phyloP scores from a whole-genome alignment of 1,284 basidiomycete genomes.

The Leccinum subspadiceum region DNA sequence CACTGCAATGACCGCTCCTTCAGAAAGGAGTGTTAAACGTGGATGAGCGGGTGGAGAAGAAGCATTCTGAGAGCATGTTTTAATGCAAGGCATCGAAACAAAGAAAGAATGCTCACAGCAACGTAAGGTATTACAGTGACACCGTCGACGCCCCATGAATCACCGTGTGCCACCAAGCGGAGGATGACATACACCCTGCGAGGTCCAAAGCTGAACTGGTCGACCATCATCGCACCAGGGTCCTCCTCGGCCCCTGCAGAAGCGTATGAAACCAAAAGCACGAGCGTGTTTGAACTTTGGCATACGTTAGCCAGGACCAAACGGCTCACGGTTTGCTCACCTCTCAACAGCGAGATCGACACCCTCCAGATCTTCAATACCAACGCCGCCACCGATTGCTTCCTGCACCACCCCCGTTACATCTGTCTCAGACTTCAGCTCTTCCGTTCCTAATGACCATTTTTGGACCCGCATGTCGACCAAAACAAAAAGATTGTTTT shows the following conservation, averaged over 20 bases:
- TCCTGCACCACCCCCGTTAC: constrained; percentile 45
- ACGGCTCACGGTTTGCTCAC: constrained; percentile 36
- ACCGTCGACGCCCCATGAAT: constrained; percentile 31
- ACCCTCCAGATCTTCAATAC: constrained; percentile 64
- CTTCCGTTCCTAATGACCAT: constrained; percentile 64
- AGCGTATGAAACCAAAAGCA: constrained; percentile 68
- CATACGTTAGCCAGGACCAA: constrained; percentile 3
- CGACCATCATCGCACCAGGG: constrained; percentile 39
- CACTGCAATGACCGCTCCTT: constrained; percentile 56
- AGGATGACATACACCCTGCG: constrained; percentile 66
- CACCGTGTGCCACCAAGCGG: constrained; percentile 37
- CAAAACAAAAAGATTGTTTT: constrained; percentile 58
- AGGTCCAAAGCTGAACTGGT: constrained; percentile 40
- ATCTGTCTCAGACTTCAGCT: constrained; percentile 54
- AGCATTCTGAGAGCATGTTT: constrained; percentile 49
- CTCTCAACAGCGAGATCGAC: constrained; percentile 64
- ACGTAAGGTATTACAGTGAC: constrained; percentile 69
- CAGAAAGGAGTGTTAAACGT: constrained; percentile 56
- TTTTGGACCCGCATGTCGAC: constrained; percentile 65
- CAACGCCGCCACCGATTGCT: constrained; percentile 39
- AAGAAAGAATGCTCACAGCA: constrained; percentile 49
- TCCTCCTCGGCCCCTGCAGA: constrained; percentile 46
- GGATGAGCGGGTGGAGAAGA: constrained; percentile 70
- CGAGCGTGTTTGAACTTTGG: constrained; percentile 43
- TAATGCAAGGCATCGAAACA: not conserved